These are phyloP conservation scores for Brassica hybrid DNA, from an alignment of 441 rosid genomes.

Conservation along the genomic window DNA sequence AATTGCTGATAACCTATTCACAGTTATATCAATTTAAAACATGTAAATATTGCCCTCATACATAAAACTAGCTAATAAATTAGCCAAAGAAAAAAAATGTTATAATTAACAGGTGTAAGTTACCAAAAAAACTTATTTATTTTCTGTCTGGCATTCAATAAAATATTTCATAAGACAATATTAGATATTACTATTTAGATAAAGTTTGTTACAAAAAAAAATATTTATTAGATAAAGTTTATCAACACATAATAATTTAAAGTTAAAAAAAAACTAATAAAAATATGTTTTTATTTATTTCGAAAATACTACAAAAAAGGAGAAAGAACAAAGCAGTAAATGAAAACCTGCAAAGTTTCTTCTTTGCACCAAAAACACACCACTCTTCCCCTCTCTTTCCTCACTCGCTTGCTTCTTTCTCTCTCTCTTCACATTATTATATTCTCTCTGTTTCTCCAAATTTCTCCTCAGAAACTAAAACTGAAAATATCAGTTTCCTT, in stretches of 20 bases:
- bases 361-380: conserved; percentile 40
- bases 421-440: too few species aligned
- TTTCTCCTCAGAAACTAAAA: conserved; percentile 11
- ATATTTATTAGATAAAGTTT: neutral
- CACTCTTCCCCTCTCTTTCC: conserved; percentile 42
- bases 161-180: neutral
- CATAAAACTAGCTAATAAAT: neutral
- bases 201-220: too few species aligned
- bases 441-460: conserved; percentile 39
- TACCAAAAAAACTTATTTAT: neutral
- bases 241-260: neutral
- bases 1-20: too few species aligned
- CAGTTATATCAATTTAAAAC: too few species aligned
- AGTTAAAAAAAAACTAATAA: neutral
- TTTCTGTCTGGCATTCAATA: neutral
- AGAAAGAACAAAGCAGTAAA: conserved; percentile 50
- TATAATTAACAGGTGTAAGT: neutral
- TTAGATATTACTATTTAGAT: too few species aligned
- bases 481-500: conserved; percentile 18
- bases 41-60: too few species aligned
- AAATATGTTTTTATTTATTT: neutral
- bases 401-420: too few species aligned
- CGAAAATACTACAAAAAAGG: neutral
- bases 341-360: conserved; percentile 48
- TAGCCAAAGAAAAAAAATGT: neutral